Conservation (phyloP, 306 rosid species). For the Glycyrrhiza uralensis region DNA sequence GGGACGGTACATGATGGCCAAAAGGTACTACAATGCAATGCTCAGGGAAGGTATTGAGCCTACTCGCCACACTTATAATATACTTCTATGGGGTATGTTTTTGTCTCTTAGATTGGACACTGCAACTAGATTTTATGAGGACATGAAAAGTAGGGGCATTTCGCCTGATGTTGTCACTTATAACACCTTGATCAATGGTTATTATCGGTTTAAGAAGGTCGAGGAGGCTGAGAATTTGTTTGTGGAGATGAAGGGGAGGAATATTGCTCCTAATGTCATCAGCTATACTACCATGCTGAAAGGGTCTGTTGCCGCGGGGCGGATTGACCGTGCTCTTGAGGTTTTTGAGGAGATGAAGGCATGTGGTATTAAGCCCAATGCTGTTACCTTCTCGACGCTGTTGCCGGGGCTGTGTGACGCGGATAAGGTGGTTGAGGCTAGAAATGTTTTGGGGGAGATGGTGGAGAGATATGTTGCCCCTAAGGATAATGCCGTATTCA, state of each 20-base stretch:
- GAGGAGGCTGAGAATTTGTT: constrained; percentile 79
- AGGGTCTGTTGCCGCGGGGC: constrained; percentile 65
- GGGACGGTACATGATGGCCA: constrained; percentile 90
- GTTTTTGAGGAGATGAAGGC: constrained; percentile 73
- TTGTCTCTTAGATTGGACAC: constrained; percentile 71
- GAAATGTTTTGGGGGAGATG: constrained; percentile 64
- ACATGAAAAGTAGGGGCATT: constrained; percentile 63
- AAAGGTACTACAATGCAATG: constrained; percentile 80
- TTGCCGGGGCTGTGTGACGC: constrained; percentile 81
- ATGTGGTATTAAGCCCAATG: constrained; percentile 70
- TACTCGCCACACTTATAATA: constrained; percentile 68
- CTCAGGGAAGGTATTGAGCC: constrained; percentile 77
- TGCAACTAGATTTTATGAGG: constrained; percentile 76
- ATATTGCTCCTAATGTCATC: constrained; percentile 66
- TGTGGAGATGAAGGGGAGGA: constrained; percentile 75
- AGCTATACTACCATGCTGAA: constrained; percentile 80
- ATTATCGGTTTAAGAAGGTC: constrained; percentile 63
- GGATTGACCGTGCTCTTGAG: constrained; percentile 50
- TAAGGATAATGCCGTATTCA: constrained; percentile 67
- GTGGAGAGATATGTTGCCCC: constrained; percentile 63
- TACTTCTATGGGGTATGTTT: constrained; percentile 90
- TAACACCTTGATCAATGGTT: constrained; percentile 84
- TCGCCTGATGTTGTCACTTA: constrained; percentile 70
- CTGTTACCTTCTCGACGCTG: constrained; percentile 64
- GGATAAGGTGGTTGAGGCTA: constrained; percentile 57